Base-by-base conservation (phyloP, 1,284 basidiomycete genomes). In the Cryptococcus maquisensis region DNA sequence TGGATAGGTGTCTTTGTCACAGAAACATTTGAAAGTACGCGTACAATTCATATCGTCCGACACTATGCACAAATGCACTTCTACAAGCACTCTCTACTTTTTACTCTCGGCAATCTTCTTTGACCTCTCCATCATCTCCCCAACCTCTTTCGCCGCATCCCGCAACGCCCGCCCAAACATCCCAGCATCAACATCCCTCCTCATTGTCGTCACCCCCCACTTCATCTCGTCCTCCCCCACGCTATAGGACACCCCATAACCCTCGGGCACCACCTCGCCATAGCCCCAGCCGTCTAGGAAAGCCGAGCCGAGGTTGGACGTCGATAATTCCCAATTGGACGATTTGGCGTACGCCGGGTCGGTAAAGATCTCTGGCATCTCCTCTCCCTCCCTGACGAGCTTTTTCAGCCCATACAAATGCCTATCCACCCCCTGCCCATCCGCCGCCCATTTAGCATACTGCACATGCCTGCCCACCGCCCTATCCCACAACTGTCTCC, bases 271-370 rank as follows among this genome's bases (percentile, higher is more conserved):
- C 43, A 95, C 91, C 82, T 97, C 91, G 12, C 94, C 94, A 72
- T 95, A 98, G 32, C 95, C 95, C 94, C 95, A 97, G 37, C 92
- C 92, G 64, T 94, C 89, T 47, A 98, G 81, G 74, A 83, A 91
- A 57, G 83, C 82, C 50, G 84, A 87, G 51, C 86, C 88, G 60
- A 98, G 80, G 74, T 97, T 89, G 63, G 86, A 88, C 4, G 95
- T 98, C 45, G 86, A 90, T 62, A 98, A 78, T 75, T 93, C 88
- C 96, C 95, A 98, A 72, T 93, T 89, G 51, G 75, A 84, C 40
- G 85, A 88, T 72, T 81, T 81, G 12, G 79, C 73, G 68, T 83
- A 96, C 16, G 86, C 84, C 48, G 80, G 78, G 69, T 98, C 94
- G 52, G 76, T 81, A 80, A 91, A 97, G 12, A 97, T 78, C 55